These are phyloP conservation scores for Monosporascus sp. DNA, from an alignment of 2,329 filamentous ascomycete species.

Conservation along the genomic window DNA sequence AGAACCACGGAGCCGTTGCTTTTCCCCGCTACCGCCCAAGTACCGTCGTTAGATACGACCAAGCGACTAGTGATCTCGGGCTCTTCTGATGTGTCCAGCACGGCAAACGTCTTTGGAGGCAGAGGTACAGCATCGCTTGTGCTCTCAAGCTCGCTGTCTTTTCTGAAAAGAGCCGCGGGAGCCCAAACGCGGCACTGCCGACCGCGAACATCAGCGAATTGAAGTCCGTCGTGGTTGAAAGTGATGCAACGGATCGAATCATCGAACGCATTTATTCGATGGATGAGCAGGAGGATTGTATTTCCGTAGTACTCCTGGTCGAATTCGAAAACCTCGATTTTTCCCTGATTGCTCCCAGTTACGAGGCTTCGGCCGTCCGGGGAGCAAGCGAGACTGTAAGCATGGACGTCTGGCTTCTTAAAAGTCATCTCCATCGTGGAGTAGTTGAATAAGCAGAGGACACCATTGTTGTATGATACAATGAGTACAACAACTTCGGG, in stretches of 20 bases:
- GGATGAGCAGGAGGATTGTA: slow-evolving; percentile 15
- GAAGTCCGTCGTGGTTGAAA: slow-evolving; percentile 26
- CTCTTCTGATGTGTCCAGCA: slow-evolving; percentile 6
- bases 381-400: slow-evolving; percentile 22
- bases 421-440: slow-evolving; percentile 12
- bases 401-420: slow-evolving; percentile 11
- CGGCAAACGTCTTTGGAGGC: slow-evolving; percentile 6
- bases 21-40: slow-evolving; percentile 20
- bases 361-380: slow-evolving; percentile 20
- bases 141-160: slow-evolving; percentile 15
- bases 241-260: slow-evolving; percentile 21
- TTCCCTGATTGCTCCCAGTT: slow-evolving; percentile 16
- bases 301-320: slow-evolving; percentile 6
- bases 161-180: slow-evolving; percentile 25
- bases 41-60: slow-evolving; percentile 7
- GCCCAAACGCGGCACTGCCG: slow-evolving; percentile 31
- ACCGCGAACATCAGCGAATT: slow-evolving; percentile 28
- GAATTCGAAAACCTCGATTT: slow-evolving; percentile 25
- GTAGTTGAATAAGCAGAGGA: slow-evolving; percentile 24
- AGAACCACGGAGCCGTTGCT: slow-evolving; percentile 19
- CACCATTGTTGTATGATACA: slow-evolving; percentile 19
- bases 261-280: slow-evolving; percentile 25
- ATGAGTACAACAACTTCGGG: slow-evolving; percentile 17
- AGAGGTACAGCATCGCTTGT: slow-evolving; percentile 9
- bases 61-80: slow-evolving; percentile 18